phyloP scores from a whole-genome alignment of 2,329 filamentous ascomycete species.

The Stenocarpella maydis region DNA sequence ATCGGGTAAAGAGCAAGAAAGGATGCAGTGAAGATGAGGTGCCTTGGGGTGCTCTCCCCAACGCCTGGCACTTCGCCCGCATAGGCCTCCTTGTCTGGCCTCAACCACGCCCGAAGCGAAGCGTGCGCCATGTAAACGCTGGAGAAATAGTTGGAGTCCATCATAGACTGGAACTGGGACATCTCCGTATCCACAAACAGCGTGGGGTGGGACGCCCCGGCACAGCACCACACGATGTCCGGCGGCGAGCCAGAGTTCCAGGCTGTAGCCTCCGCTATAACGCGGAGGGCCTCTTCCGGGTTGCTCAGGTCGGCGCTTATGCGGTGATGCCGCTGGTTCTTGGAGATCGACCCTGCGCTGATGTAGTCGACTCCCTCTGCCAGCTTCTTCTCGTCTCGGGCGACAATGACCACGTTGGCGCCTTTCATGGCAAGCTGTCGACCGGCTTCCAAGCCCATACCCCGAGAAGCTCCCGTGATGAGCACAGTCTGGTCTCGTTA shows the following conservation, averaged over 20 bases:
- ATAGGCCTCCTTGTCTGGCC: conserved; percentile 1
- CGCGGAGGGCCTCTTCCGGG: conserved; percentile 62
- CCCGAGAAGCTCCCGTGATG: conserved; percentile 90
- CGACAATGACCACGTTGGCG: conserved; percentile 85
- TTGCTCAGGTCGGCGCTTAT: conserved; percentile 72
- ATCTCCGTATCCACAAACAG: conserved; percentile 48
- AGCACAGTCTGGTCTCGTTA: conserved; percentile 73
- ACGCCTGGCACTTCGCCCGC: conserved; percentile 20
- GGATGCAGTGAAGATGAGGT: conserved; percentile 75
- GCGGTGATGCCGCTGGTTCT: conserved; percentile 67
- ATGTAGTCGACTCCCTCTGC: conserved; percentile 64
- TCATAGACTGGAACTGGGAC: conserved; percentile 45
- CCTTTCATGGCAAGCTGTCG: conserved; percentile 81
- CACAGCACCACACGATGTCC: conserved; percentile 73
- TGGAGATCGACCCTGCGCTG: conserved; percentile 40
- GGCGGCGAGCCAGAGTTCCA: conserved; percentile 70
- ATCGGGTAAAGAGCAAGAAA: conserved; percentile 67
- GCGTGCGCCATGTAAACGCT: conserved; percentile 50
- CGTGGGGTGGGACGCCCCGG: conserved; percentile 66
- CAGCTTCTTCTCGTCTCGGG: conserved; percentile 80
- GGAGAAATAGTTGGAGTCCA: conserved; percentile 52
- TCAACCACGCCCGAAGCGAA: conserved; percentile 42
- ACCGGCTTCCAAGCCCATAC: conserved; percentile 85
- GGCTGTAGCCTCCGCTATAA: conserved; percentile 64
- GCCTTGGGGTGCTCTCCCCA: conserved; percentile 59